phyloP scores from a whole-genome alignment of 352 stramenopile genomes.

The Pythium aristosporum region DNA sequence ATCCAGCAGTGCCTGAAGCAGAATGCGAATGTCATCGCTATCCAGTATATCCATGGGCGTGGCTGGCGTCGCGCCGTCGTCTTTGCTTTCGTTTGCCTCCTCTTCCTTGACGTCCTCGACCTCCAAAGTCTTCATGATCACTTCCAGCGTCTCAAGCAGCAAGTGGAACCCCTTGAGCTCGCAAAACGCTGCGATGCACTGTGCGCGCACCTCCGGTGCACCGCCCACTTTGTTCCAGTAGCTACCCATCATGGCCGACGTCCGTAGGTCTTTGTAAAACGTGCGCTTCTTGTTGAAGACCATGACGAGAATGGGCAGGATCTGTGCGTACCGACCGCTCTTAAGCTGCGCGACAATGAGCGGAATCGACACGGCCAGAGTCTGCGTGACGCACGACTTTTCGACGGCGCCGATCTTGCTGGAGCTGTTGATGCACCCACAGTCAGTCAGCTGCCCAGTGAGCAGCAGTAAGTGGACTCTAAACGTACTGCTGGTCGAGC shows the following conservation, averaged over 20 bases:
- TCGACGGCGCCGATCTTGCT: slow-evolving; percentile 87
- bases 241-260: slow-evolving; percentile 85
- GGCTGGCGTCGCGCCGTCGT: slow-evolving; percentile 5
- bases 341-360: slow-evolving; percentile 78
- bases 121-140: slow-evolving; percentile 52
- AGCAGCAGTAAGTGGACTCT: neutral
- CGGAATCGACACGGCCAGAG: slow-evolving; percentile 59
- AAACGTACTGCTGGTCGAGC: slow-evolving; percentile 86
- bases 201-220: slow-evolving; percentile 74
- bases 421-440: slow-evolving; percentile 39
- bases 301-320: slow-evolving; percentile 73
- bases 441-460: neutral
- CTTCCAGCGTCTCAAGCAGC: slow-evolving; percentile 70
- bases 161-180: slow-evolving; percentile 79
- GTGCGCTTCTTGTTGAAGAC: slow-evolving; percentile 90
- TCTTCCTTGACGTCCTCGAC: slow-evolving; percentile 33
- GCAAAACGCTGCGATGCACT: slow-evolving; percentile 84
- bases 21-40: slow-evolving; percentile 76
- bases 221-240: slow-evolving; percentile 89
- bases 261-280: slow-evolving; percentile 88
- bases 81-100: slow-evolving; percentile 43
- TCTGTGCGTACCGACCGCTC: slow-evolving; percentile 56
- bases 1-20: slow-evolving; percentile 80
- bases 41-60: slow-evolving; percentile 43
- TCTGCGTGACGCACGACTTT: slow-evolving; percentile 85